Evolutionary conservation across 805 yeast genomes (phyloP).

Genomic region (Candida silvicultrix): DNA sequence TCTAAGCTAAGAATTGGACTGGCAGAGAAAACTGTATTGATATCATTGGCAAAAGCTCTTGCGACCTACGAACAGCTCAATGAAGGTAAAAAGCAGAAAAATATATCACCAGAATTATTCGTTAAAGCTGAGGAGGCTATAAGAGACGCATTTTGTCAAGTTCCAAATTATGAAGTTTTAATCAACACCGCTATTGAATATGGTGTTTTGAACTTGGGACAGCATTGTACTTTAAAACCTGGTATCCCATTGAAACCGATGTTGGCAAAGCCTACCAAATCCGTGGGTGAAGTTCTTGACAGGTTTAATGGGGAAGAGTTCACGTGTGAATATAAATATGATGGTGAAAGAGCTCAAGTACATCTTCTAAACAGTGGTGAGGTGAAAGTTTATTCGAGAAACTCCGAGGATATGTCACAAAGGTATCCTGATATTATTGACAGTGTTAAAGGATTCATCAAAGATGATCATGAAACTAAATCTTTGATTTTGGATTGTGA

Average conservation of each 20-base stretch:
- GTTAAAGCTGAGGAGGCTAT: conserved; percentile 70
- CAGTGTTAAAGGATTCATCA: conserved; percentile 55
- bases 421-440: conserved; percentile 86
- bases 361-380: conserved; percentile 64
- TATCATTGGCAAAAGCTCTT: conserved; percentile 80
- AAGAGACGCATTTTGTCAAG: conserved; percentile 81
- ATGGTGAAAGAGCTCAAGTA: conserved; percentile 96
- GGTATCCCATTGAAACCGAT: conserved; percentile 96
- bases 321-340: conserved; percentile 95
- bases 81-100: conserved; percentile 18
- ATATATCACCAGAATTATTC: conserved; percentile 34
- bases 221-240: conserved; percentile 72
- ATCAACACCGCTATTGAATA: conserved; percentile 56
- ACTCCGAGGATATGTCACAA: conserved; percentile 95
- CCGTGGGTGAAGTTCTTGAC: conserved; percentile 87
- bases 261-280: conserved; percentile 96
- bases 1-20: conserved; percentile 90
- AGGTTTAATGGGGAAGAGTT: conserved; percentile 79
- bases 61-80: conserved; percentile 48
- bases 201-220: conserved; percentile 62
- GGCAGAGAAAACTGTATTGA: conserved; percentile 88
- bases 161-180: conserved; percentile 84
- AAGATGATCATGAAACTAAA: conserved; percentile 28
- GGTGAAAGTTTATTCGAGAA: conserved; percentile 81
- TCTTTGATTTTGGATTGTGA: conserved; percentile 88